These are phyloP conservation scores for Penicillium frequentans DNA, from an alignment of 2,329 filamentous ascomycete genomes.

Conservation along the genomic window DNA sequence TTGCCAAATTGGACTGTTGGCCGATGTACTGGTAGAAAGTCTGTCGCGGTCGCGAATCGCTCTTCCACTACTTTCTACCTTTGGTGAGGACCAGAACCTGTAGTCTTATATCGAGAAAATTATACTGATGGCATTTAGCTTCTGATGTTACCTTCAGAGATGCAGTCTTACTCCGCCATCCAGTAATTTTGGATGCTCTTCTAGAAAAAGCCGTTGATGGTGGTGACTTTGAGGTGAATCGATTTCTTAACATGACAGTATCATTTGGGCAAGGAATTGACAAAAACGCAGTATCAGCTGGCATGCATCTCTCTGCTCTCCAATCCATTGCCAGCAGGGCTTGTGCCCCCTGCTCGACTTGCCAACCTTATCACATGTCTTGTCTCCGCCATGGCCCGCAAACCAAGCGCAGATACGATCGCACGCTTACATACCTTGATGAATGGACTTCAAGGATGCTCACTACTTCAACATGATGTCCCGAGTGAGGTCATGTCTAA, in stretches of 20 bases:
- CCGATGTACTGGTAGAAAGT: slow-evolving; percentile 48
- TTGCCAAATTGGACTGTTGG: slow-evolving; percentile 51
- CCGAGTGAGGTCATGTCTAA: slow-evolving; percentile 34
- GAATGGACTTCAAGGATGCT: slow-evolving; percentile 28
- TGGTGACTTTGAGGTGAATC: slow-evolving; percentile 31
- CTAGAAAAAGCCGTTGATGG: slow-evolving; percentile 31
- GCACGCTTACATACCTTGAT: slow-evolving; percentile 36
- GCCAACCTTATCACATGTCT: slow-evolving; percentile 33
- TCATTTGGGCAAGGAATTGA: neutral
- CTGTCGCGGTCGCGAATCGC: slow-evolving; percentile 54
- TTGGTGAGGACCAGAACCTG: neutral
- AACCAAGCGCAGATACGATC: slow-evolving; percentile 34
- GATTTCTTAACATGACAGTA: neutral
- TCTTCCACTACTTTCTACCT: slow-evolving; percentile 44
- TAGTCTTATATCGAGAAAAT: slow-evolving; percentile 41
- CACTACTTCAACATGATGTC: slow-evolving; percentile 29
- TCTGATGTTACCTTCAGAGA: slow-evolving; percentile 31
- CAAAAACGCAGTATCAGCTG: slow-evolving; percentile 26
- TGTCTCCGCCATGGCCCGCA: slow-evolving; percentile 28
- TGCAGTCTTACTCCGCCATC: slow-evolving; percentile 33
- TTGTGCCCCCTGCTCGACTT: slow-evolving; percentile 34
- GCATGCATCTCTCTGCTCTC: slow-evolving; percentile 38
- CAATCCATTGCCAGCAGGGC: slow-evolving; percentile 28
- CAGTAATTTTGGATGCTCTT: slow-evolving; percentile 35
- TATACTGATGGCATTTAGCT: slow-evolving; percentile 24